Conservation (phyloP, 2,329 filamentous ascomycete species). For the Alternaria longipes region DNA sequence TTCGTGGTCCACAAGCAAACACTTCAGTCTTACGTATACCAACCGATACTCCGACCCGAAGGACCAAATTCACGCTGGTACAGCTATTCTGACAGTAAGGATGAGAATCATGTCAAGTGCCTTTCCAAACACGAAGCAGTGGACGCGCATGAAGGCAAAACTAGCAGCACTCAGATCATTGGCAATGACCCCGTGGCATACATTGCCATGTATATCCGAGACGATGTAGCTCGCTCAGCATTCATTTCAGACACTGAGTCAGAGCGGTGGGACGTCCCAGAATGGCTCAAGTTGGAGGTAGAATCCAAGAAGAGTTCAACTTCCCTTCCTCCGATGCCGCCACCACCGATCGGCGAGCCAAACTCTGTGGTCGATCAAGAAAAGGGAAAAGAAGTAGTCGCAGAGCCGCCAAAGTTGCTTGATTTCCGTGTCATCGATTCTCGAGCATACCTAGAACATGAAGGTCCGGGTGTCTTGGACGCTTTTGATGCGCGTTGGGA, state of each 20-base stretch:
- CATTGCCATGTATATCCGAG: conserved; percentile 65
- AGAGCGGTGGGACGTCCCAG: conserved; percentile 58
- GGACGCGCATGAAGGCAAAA: conserved; percentile 61
- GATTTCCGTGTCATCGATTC: conserved; percentile 49
- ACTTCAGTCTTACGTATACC: conserved; percentile 67
- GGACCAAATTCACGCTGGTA: conserved; percentile 67
- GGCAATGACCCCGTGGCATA: conserved; percentile 62
- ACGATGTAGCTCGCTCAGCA: conserved; percentile 53
- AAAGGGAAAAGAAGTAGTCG: not conserved
- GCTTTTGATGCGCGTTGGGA: conserved; percentile 41
- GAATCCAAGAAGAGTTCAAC: conserved; percentile 33
- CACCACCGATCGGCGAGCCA: conserved; percentile 16
- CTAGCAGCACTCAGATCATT: conserved; percentile 47
- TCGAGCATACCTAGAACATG: conserved; percentile 43
- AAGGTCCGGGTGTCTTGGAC: conserved; percentile 51
- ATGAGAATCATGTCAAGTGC: conserved; percentile 65
- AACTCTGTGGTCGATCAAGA: conserved; percentile 15
- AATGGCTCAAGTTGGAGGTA: conserved; percentile 48
- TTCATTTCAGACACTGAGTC: conserved; percentile 56
- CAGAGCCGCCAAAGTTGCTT: conserved; percentile 19
- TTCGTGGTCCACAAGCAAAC: conserved; percentile 68
- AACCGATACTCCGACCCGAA: conserved; percentile 66
- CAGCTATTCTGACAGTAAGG: conserved; percentile 63
- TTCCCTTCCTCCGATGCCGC: conserved; percentile 23
- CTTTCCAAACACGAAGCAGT: conserved; percentile 66